Conservation (phyloP, 2,329 filamentous ascomycete genomes). For the Penicillium sp. region DNA sequence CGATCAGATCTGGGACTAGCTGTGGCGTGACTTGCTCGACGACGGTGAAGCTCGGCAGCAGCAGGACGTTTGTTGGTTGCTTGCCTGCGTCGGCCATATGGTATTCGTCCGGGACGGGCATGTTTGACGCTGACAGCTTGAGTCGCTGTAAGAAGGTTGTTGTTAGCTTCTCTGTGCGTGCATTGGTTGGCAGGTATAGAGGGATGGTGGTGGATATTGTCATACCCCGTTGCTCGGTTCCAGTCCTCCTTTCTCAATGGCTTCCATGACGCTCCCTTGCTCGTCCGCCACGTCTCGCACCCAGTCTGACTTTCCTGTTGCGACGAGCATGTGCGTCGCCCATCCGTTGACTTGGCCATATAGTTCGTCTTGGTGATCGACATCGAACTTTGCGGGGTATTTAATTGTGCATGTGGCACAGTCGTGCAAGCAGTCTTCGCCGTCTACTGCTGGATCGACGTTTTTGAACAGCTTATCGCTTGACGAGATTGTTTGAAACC, state of each 20-base stretch:
- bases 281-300: constrained; percentile 80
- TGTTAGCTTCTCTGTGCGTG: constrained; percentile 4
- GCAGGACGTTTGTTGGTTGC: constrained; percentile 66
- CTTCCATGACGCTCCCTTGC: constrained; percentile 74
- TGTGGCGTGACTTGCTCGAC: constrained; percentile 74
- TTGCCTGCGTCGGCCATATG: constrained; percentile 49
- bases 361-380: constrained; percentile 68
- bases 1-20: constrained; percentile 62
- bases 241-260: constrained; percentile 47
- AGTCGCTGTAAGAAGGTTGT: constrained; percentile 50
- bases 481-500: constrained; percentile 42
- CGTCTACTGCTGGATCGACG: constrained; percentile 67
- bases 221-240: constrained; percentile 38
- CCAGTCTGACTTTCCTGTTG: constrained; percentile 95
- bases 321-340: constrained; percentile 81
- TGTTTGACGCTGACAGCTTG: constrained; percentile 87
- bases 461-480: constrained; percentile 59
- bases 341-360: constrained; percentile 81
- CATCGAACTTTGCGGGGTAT: constrained; percentile 64
- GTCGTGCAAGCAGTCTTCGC: constrained; percentile 80
- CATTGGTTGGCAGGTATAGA: not conserved
- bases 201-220: not conserved
- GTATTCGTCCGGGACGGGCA: constrained; percentile 62
- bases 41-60: constrained; percentile 75
- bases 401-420: constrained; percentile 71